Percentiles rank a stretch among this genome's conserved stretches.
phyloP scores from a whole-genome alignment of 768 basidiomycete genomes.

The Tubosaeta brunneosetosa region DNA sequence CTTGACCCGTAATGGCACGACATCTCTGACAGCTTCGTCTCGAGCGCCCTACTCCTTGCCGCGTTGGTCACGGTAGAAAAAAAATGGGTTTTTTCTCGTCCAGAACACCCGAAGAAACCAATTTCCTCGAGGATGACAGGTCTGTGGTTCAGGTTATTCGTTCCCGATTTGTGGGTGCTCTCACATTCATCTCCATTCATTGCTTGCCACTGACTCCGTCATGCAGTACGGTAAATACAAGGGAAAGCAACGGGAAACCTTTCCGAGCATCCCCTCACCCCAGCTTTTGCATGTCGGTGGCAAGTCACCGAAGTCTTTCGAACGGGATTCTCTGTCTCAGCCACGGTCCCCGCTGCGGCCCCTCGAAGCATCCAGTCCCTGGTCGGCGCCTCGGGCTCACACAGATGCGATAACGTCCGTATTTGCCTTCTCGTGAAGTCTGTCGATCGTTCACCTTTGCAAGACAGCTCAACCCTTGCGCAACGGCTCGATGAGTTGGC shows the following conservation, averaged over 20 bases:
- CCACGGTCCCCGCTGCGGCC: constrained; percentile 21
- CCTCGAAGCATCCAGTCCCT: constrained; percentile 20
- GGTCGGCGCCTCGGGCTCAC: constrained; percentile 24
- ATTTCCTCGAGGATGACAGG: constrained; percentile 31
- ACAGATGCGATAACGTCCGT: constrained; percentile 57
- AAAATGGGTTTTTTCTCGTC: constrained; percentile 34
- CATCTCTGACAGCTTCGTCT: constrained; percentile 3
- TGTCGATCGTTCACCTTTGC: constrained; percentile 10
- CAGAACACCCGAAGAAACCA: constrained; percentile 14
- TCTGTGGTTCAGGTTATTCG: constrained; percentile 55
- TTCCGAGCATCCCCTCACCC: constrained; percentile 30
- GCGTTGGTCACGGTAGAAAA: neutral
- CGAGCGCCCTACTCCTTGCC: neutral
- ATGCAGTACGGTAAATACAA: constrained; percentile 53
- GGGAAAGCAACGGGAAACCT: constrained; percentile 50
- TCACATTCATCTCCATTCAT: constrained; percentile 14
- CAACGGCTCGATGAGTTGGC: constrained; percentile 80
- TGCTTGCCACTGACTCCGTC: constrained; percentile 7
- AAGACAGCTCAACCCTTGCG: constrained; percentile 63
- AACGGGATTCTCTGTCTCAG: constrained; percentile 14
- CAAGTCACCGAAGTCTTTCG: constrained; percentile 18
- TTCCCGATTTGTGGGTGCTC: constrained; percentile 52
- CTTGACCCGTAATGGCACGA: constrained; percentile 10
- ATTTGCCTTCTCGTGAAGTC: constrained; percentile 8
- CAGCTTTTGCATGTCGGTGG: constrained; percentile 24